These are phyloP conservation scores for Solanum sparsipilum DNA, from an alignment of 257 asterid genomes.

Conservation along the genomic window DNA sequence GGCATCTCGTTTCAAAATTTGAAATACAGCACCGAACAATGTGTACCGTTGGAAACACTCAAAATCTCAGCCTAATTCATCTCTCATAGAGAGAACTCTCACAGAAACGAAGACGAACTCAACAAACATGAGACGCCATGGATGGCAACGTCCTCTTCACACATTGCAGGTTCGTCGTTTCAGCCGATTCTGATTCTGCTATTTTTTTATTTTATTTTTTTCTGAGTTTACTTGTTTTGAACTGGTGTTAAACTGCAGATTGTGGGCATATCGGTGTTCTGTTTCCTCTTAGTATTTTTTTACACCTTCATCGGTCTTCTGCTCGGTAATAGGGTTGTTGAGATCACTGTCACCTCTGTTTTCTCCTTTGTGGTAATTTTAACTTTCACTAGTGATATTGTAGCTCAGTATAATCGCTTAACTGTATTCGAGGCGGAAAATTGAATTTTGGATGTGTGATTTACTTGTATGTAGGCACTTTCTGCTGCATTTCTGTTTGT, in stretches of 20 bases:
- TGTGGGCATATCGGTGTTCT: slow-evolving; percentile 68
- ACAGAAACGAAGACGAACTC: neutral
- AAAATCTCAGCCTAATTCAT: neutral
- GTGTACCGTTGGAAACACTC: neutral
- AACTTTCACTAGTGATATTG: neutral
- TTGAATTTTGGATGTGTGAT: neutral
- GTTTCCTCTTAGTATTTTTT: slow-evolving; percentile 55
- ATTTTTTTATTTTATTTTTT: neutral
- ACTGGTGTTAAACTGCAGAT: slow-evolving; percentile 32
- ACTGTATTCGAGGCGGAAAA: neutral
- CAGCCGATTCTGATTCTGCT: neutral
- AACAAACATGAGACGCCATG: slow-evolving; percentile 59
- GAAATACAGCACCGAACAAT: neutral
- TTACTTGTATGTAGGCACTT: slow-evolving; percentile 34
- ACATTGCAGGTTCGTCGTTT: slow-evolving; percentile 52
- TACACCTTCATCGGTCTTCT: slow-evolving; percentile 82
- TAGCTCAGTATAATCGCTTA: neutral
- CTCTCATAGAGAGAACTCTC: neutral
- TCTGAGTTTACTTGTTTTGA: neutral
- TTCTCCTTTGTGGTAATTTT: slow-evolving; percentile 57
- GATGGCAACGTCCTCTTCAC: slow-evolving; percentile 98
- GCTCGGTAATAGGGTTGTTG: slow-evolving; percentile 54
- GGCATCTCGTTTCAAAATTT: neutral
- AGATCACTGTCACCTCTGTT: slow-evolving; percentile 42
- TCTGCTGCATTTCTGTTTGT: slow-evolving; percentile 58